Percentiles rank a stretch among this genome's conserved stretches.
phyloP scores from a whole-genome alignment of 441 rosid genomes.

The Croton laevigatus region DNA sequence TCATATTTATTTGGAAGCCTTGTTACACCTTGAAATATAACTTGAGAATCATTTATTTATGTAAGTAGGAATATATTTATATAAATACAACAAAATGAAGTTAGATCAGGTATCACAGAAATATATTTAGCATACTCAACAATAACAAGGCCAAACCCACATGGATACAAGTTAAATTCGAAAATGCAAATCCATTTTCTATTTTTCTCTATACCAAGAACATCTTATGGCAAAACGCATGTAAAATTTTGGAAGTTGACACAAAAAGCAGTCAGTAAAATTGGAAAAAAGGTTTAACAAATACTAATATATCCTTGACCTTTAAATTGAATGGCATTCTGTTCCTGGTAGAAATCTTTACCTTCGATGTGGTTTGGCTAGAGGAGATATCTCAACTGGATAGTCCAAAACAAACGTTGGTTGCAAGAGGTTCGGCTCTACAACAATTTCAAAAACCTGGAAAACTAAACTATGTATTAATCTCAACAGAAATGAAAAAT shows the following conservation, averaged over 20 bases:
- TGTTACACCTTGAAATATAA: not conserved
- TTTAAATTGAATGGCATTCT: not conserved
- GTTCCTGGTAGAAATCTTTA: slow-evolving; percentile 28
- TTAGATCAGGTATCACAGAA: not conserved
- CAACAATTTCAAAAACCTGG: slow-evolving; percentile 84
- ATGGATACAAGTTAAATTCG: not conserved
- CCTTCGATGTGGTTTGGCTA: slow-evolving; percentile 93
- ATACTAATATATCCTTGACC: not conserved
- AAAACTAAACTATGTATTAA: slow-evolving; percentile 13
- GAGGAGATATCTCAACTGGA: slow-evolving; percentile 92
- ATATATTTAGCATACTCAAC: not conserved
- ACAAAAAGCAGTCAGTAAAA: not conserved
- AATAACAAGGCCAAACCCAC: not conserved
- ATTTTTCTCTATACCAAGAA: not conserved
- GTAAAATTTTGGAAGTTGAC: not conserved
- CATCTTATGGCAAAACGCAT: not conserved
- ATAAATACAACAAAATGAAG: not conserved
- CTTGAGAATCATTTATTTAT: not conserved
- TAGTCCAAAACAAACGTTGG: slow-evolving; percentile 96
- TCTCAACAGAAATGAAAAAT: not conserved
- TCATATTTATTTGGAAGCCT: not conserved
- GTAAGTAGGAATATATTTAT: not conserved
- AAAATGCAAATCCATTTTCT: not conserved
- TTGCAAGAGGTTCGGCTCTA: slow-evolving; percentile 89
- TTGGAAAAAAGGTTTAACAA: not conserved